phyloP scores from a whole-genome alignment of 169 alveolate species.

The Cryptosporidium bovis region DNA sequence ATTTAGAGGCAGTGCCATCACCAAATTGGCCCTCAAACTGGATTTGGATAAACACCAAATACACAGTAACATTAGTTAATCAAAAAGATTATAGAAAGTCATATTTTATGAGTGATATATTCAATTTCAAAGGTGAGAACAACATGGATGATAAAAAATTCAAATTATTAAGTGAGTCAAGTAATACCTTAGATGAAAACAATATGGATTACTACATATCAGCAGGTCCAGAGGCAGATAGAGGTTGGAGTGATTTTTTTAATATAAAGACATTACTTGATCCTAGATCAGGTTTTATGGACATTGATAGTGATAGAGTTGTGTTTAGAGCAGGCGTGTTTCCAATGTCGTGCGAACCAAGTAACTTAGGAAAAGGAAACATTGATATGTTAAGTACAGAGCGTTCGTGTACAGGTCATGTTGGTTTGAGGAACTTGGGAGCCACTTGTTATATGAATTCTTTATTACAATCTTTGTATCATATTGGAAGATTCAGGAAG shows the following conservation, averaged over 20 bases:
- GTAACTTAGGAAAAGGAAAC: conserved; percentile 9
- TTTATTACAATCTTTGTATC: conserved; percentile 94
- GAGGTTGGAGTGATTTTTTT: conserved; percentile 74
- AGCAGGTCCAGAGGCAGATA: conserved; percentile 66
- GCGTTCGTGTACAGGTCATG: conserved; percentile 88
- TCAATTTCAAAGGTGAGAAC: conserved; percentile 65
- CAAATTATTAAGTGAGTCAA: background rate
- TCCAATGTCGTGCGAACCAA: conserved; percentile 58
- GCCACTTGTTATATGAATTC: conserved; percentile 99
- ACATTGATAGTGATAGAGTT: conserved; percentile 30
- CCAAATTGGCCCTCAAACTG: conserved; percentile 88
- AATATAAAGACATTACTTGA: conserved; percentile 48
- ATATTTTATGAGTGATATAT: conserved; percentile 69
- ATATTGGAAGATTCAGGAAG: conserved; percentile 95
- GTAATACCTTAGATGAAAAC: conserved; percentile 4
- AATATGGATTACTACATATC: conserved; percentile 21
- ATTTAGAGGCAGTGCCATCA: conserved; percentile 82
- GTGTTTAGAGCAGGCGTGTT: conserved; percentile 70
- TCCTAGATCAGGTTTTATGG: conserved; percentile 50
- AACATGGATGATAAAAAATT: background rate
- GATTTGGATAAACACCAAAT: conserved; percentile 85
- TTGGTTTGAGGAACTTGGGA: conserved; percentile 95
- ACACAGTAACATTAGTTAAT: conserved; percentile 83
- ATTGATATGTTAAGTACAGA: conserved; percentile 53
- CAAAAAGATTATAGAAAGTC: conserved; percentile 82